Conservation (phyloP, 176 grass and related monocot species). For the Musa itinerans region DNA sequence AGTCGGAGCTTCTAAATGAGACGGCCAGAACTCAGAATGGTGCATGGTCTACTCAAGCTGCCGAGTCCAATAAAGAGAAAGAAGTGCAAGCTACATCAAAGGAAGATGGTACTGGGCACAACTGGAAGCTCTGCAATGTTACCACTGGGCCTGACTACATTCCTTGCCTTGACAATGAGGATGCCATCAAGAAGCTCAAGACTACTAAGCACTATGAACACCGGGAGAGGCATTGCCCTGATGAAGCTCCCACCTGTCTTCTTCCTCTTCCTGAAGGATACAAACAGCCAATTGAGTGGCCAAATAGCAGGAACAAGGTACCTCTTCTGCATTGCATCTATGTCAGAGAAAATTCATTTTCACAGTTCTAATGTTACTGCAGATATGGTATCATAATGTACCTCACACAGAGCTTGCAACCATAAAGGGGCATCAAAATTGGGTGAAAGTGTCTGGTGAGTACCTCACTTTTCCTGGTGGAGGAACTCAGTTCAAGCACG, state of each 20-base stretch:
- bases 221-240: constrained; percentile 85
- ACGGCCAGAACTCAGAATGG: constrained; percentile 46
- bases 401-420: constrained; percentile 61
- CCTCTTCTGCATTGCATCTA: background rate
- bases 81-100: constrained; percentile 27
- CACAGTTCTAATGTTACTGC: constrained; percentile 12
- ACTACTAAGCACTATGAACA: constrained; percentile 77
- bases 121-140: constrained; percentile 73
- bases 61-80: constrained; percentile 66
- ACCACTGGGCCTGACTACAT: constrained; percentile 71
- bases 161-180: constrained; percentile 92
- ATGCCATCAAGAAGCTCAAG: constrained; percentile 51
- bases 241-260: constrained; percentile 48
- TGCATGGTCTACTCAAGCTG: constrained; percentile 73
- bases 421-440: constrained; percentile 79
- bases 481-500: constrained; percentile 88
- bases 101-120: background rate
- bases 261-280: constrained; percentile 58
- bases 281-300: constrained; percentile 59
- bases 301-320: constrained; percentile 75
- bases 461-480: constrained; percentile 82
- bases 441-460: constrained; percentile 85
- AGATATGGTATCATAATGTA: constrained; percentile 95
- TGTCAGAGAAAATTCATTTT: background rate
- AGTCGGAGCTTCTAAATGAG: constrained; percentile 67